Base-by-base conservation (phyloP, 345 rosid species). In the Alliaria petiolata region DNA sequence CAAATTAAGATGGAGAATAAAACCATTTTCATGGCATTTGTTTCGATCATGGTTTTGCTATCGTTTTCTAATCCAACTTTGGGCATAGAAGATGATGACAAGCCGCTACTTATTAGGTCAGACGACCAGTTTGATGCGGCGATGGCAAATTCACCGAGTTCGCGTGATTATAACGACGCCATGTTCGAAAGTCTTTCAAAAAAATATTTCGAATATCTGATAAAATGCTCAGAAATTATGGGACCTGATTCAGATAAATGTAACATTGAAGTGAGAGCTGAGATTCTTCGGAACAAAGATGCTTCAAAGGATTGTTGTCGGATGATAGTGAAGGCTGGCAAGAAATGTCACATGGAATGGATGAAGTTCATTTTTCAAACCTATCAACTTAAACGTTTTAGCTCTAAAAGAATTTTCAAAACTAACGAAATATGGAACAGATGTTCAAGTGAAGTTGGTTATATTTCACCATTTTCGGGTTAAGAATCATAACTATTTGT, bases 401-500 rank as follows among this genome's bases (percentile, higher is more conserved):
- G 50, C 3, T 16, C 33, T 4, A 7, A 16, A 4, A 33, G 30
- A 0, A 12, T 44, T 19, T 4, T 5, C 47, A 59, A 25, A 59
- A 28, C 20, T 47, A 49, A 59, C 1, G 31, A 16, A 26, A 26
- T 59, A 4, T 70, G 67, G 74, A 47, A 59, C 20, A 25, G 11
- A 26, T 70, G 74, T 36, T 46, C 30, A n/a, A 28, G 0, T 12
- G 40, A 16, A 61, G 36, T 7, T 13, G 19, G 9, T 19, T 8
- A 14, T 35, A 8, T 25, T 33, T n/a, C 72, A 56, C 65, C 72
- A 44, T 20, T 56, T 44, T 68, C 44, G 16, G 36, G 44, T 55
- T 55, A 22, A 55, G n/a, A 14, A 1, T 2, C 1, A 7, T 20
- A 31, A 30, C 30, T n/a, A n/a, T n/a, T n/a, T n/a, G n/a, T n/a